Conservation (phyloP, 495 filamentous ascomycete genomes). For the Talaromyces stipitatus region DNA sequence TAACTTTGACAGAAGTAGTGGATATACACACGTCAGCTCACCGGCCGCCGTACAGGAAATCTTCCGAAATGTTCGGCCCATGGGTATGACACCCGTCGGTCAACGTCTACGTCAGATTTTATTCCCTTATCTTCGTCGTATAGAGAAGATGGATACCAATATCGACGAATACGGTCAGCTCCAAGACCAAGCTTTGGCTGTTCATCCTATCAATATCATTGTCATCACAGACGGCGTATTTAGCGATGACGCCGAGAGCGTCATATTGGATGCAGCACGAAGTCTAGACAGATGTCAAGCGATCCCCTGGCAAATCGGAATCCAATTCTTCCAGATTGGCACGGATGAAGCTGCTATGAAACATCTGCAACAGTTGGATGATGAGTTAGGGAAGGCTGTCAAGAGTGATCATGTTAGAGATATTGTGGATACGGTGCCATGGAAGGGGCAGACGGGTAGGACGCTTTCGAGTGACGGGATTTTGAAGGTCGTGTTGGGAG, state of each 20-base stretch:
- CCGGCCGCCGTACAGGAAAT: slow-evolving; percentile 51
- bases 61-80: slow-evolving; percentile 58
- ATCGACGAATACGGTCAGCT: slow-evolving; percentile 27
- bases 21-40: slow-evolving; percentile 51
- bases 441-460: slow-evolving; percentile 37
- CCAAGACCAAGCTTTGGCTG: slow-evolving; percentile 8
- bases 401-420: slow-evolving; percentile 56
- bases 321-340: slow-evolving; percentile 97
- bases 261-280: slow-evolving; percentile 59
- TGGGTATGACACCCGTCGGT: slow-evolving; percentile 69
- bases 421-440: slow-evolving; percentile 91
- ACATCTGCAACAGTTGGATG: slow-evolving; percentile 70
- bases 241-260: slow-evolving; percentile 69
- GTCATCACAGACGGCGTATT: slow-evolving; percentile 87
- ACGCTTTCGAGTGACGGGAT: slow-evolving; percentile 59
- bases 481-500: slow-evolving; percentile 75
- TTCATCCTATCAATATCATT: slow-evolving; percentile 89
- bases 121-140: slow-evolving; percentile 53
- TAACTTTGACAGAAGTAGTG: slow-evolving; percentile 18
- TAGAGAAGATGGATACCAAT: slow-evolving; percentile 31
- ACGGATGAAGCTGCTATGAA: slow-evolving; percentile 55
- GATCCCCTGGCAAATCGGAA: slow-evolving; percentile 77
- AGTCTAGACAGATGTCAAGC: slow-evolving; percentile 66
- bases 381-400: slow-evolving; percentile 52
- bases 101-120: slow-evolving; percentile 66